Conservation (phyloP, 441 rosid species). For the Euphorbia corollata region DNA sequence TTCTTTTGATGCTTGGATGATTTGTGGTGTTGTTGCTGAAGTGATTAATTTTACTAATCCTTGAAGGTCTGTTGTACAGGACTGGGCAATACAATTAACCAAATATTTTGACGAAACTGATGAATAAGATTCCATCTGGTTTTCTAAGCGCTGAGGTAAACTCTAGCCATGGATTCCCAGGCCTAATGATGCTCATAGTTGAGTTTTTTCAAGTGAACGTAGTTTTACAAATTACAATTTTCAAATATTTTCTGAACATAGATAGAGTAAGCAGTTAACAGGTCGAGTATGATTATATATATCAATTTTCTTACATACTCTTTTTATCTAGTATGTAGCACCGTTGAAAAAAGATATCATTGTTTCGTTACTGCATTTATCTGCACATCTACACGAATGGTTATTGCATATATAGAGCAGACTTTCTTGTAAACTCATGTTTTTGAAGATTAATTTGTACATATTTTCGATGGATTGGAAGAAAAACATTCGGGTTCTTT, state of each 20-base stretch:
- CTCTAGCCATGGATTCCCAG: constrained; percentile 16
- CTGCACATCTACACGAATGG: background rate
- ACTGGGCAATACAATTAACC: constrained; percentile 4
- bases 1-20: background rate
- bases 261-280: background rate
- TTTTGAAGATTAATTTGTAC: background rate
- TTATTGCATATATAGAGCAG: background rate
- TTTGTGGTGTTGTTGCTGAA: background rate
- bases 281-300: background rate
- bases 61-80: constrained; percentile 25
- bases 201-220: background rate
- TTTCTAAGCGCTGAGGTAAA: constrained; percentile 28
- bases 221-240: background rate
- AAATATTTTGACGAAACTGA: background rate
- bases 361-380: constrained; percentile 1
- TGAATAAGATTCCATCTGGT: constrained; percentile 17
- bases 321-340: background rate
- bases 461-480: background rate
- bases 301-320: background rate
- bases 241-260: no score
- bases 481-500: no score
- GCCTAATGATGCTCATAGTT: background rate
- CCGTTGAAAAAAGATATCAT: background rate
- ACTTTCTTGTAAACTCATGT: background rate
- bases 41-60: constrained; percentile 4